phyloP scores from a whole-genome alignment of 1,284 basidiomycete genomes.

The Butyriboletus appendiculatus region DNA sequence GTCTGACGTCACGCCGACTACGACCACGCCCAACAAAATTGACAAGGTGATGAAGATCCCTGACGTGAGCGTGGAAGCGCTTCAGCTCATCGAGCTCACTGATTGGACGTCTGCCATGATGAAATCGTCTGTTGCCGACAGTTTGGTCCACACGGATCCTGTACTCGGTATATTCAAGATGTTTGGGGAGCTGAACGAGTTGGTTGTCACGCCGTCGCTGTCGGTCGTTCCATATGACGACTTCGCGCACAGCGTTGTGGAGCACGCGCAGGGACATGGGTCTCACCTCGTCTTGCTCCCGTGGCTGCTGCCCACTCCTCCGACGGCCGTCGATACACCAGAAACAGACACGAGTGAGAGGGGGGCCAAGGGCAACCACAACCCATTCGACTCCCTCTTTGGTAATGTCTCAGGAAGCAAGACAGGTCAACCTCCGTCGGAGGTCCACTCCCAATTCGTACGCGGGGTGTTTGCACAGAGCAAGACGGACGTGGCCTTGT shows the following conservation, averaged over 20 bases:
- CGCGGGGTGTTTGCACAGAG: constrained; percentile 77
- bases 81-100: constrained; percentile 88
- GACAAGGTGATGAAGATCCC: constrained; percentile 11
- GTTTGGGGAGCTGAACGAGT: constrained; percentile 77
- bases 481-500: constrained; percentile 76
- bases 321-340: constrained; percentile 1
- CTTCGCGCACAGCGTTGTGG: constrained; percentile 65
- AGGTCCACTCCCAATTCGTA: constrained; percentile 79
- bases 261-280: constrained; percentile 60
- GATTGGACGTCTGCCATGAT: constrained; percentile 91
- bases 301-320: constrained; percentile 52
- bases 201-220: constrained; percentile 68
- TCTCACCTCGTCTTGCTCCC: constrained; percentile 85
- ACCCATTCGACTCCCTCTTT: constrained; percentile 69
- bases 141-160: constrained; percentile 75
- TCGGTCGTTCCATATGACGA: constrained; percentile 70
- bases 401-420: constrained; percentile 20
- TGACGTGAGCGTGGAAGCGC: constrained; percentile 54
- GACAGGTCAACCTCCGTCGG: constrained; percentile 38
- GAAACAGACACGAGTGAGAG: background rate
- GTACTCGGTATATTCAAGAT: constrained; percentile 82
- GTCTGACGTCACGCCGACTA: background rate
- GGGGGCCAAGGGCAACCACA: constrained; percentile 22
- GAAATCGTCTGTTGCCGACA: constrained; percentile 78
- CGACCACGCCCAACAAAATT: background rate